Evolutionary conservation across 1,139 yeast species (phyloP), one percentile per base, ranked within the genome.

Genomic region (Magnusiomyces suaveolens): DNA sequence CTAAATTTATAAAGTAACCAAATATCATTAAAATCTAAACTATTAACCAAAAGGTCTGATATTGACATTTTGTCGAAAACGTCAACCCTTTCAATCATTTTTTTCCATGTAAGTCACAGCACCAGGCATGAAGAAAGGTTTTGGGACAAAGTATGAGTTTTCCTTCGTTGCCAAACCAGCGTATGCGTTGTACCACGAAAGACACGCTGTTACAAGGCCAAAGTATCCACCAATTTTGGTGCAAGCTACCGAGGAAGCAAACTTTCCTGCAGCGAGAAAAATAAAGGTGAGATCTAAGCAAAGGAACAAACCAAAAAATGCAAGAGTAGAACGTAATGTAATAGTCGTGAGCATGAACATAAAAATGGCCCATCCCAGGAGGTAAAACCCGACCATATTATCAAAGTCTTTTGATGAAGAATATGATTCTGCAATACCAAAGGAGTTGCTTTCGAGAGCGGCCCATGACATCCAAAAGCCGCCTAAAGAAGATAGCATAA

Each of bases 141-240:
- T 75, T 55, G 81, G 76, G 32, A 78, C 72, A 55, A 87, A 56
- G 69, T 84, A 87, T 43, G 87, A 75, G 72, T 84, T 88, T 80
- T 85, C 63, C 71, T 60, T 72, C 60, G 78, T 85, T 52, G 94
- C 87, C 54, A 88, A 69, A 81, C 95, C 96, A n/a, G 95, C 94
- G 63, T 80, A 86, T 4, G 96, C 96, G 68, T 87, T 86, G 67
- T 87, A 88, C 90, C 92, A 88, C 16, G 95, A 95, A 53, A 80
- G 68, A 62, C 85, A 80, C 1, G 96, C 87, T 43, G 90, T 82
- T 41, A 87, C 68, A n/a, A 88, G 66, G 46, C 96, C 96, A 57
- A 85, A 72, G 33, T 83, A 83, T 60, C 96, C 96, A 46, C 82
- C 96, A 23, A 92, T 95, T 64, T 75, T 81, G 57, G 77, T 70